Percentiles rank a stretch among this genome's conserved stretches.
Conservation (phyloP, 305 asterid species). For the Lippia alba region DNA sequence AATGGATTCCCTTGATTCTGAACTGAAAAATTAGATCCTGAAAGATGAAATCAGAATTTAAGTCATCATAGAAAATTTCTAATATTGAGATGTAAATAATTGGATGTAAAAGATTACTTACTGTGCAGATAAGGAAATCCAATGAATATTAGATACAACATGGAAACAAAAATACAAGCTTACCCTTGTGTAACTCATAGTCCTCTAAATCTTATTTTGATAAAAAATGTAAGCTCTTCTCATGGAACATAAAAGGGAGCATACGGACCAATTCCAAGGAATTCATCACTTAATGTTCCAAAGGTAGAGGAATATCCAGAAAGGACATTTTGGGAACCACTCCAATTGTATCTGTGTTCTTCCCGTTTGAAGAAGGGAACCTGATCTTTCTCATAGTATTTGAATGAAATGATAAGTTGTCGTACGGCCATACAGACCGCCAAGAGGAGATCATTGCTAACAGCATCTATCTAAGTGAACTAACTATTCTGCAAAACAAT, state of each 20-base stretch:
- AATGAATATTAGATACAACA: too few relatives aligned
- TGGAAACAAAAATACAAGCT: too few relatives aligned
- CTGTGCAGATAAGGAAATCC: neutral
- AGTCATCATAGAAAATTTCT: neutral
- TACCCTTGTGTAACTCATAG: too few relatives aligned
- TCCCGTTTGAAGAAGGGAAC: too few relatives aligned
- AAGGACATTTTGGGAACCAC: too few relatives aligned
- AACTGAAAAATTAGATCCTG: slow-evolving; percentile 26
- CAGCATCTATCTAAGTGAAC: neutral
- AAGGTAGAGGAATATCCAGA: too few relatives aligned
- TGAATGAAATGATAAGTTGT: neutral
- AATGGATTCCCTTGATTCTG: slow-evolving; percentile 22
- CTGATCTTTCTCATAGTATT: too few relatives aligned
- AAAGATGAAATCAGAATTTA: slow-evolving; percentile 13
- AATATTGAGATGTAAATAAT: neutral
- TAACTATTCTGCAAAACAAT: slow-evolving; percentile 4
- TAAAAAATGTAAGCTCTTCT: too few relatives aligned
- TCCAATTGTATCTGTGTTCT: too few relatives aligned
- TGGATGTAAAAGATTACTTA: neutral
- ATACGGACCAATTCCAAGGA: too few relatives aligned
- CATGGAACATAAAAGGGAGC: neutral
- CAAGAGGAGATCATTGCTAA: neutral
- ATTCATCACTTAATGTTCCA: too few relatives aligned
- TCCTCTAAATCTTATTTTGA: too few relatives aligned
- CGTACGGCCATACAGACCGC: slow-evolving; percentile 8